A percentile compares a stretch with the other conserved stretches of the same genome.
Evolutionary conservation across 768 basidiomycete species (phyloP).

Genomic region (Tricholoma saponaceum): DNA sequence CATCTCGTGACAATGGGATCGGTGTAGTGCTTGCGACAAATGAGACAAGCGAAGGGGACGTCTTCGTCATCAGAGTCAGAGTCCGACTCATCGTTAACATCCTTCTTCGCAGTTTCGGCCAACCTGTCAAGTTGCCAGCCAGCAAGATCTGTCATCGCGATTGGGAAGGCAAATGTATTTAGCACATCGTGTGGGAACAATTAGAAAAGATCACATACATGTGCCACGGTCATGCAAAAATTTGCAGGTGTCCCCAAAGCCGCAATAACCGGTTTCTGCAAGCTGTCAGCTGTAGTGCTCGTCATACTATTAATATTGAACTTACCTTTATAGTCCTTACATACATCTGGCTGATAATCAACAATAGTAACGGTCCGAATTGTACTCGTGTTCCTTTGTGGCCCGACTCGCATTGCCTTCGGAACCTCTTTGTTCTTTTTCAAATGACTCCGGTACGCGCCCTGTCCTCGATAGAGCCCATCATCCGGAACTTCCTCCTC

Average conservation of each 20-base stretch:
- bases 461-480: constrained; percentile 83
- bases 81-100: constrained; percentile 57
- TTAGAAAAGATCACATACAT: constrained; percentile 54
- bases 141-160: constrained; percentile 63
- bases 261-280: constrained; percentile 96
- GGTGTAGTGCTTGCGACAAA: constrained; percentile 92
- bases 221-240: constrained; percentile 98
- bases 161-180: constrained; percentile 7
- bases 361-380: constrained; percentile 93
- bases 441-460: constrained; percentile 75
- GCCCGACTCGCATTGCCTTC: constrained; percentile 84
- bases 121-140: constrained; percentile 99
- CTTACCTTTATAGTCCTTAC: constrained; percentile 98
- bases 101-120: constrained; percentile 69
- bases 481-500: constrained; percentile 71
- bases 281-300: constrained; percentile 8
- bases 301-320: constrained; percentile 11
- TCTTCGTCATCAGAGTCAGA: constrained; percentile 79
- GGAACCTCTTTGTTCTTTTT: constrained; percentile 82
- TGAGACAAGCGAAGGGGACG: constrained; percentile 96
- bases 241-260: constrained; percentile 98
- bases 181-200: constrained; percentile 7
- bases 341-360: constrained; percentile 99
- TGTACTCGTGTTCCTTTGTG: constrained; percentile 71
- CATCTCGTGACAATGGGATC: constrained; percentile 96